Percentiles rank a stretch among this genome's conserved stretches.
Evolutionary conservation across 306 rosid genomes (phyloP).

Genomic region (Delonix regia): DNA sequence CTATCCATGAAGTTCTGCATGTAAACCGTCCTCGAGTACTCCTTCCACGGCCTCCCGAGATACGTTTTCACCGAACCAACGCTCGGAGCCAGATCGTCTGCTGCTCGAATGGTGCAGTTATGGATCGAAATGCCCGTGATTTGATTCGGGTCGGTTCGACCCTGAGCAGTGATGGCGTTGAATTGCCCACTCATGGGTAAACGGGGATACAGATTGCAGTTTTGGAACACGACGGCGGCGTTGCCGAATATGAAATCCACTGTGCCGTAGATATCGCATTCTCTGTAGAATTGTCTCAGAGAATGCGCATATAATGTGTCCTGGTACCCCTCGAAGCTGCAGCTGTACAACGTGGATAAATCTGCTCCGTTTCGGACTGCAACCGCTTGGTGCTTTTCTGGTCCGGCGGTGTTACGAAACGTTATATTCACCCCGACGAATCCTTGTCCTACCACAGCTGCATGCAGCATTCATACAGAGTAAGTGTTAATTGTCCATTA

Average conservation of each 20-base stretch:
- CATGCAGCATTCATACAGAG: background rate
- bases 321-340: constrained; percentile 92
- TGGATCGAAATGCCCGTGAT: constrained; percentile 80
- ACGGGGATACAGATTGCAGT: constrained; percentile 81
- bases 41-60: constrained; percentile 92
- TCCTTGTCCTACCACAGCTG: constrained; percentile 78
- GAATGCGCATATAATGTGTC: constrained; percentile 87
- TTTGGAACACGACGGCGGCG: constrained; percentile 84
- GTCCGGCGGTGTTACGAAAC: constrained; percentile 83
- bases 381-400: constrained; percentile 86
- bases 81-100: constrained; percentile 56
- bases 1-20: constrained; percentile 65
- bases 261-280: constrained; percentile 84
- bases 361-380: constrained; percentile 87
- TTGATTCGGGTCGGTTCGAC: constrained; percentile 80
- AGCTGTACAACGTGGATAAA: constrained; percentile 78
- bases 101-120: constrained; percentile 64
- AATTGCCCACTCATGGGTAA: constrained; percentile 79
- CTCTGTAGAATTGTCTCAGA: constrained; percentile 84
- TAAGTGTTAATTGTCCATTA: background rate
- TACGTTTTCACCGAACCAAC: constrained; percentile 44
- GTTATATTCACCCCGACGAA: constrained; percentile 87
- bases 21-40: constrained; percentile 73
- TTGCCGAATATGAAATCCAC: constrained; percentile 97
- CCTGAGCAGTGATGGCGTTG: constrained; percentile 94